Percentiles rank a stretch among this genome's conserved stretches.
phyloP scores from a whole-genome alignment of 257 asterid genomes.

The Plantago major region DNA sequence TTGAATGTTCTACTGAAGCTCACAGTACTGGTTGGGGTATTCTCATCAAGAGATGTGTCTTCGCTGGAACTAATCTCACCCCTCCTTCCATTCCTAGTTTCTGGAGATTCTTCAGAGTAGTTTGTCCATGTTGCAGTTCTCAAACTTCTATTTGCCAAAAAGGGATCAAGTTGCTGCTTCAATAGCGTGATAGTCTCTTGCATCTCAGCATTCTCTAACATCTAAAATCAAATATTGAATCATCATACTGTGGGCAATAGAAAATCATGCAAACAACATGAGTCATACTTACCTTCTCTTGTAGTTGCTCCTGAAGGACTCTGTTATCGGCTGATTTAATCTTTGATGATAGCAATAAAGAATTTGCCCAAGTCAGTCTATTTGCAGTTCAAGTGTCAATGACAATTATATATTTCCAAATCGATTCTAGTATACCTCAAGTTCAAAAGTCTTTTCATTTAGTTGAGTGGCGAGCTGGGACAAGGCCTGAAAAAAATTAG shows the following conservation, averaged over 20 bases:
- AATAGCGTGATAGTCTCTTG: constrained; percentile 52
- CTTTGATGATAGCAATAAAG: constrained; percentile 28
- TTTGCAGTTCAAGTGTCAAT: constrained; percentile 11
- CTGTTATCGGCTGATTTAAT: constrained; percentile 86
- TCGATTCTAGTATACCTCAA: constrained; percentile 51
- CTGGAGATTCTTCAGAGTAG: constrained; percentile 33
- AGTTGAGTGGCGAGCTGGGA: constrained; percentile 71
- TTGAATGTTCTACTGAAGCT: constrained; percentile 39
- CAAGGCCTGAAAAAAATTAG: constrained; percentile 40
- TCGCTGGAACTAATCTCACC: constrained; percentile 30
- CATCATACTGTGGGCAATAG: constrained; percentile 15
- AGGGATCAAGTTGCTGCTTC: constrained; percentile 52
- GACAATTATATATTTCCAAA: constrained; percentile 7
- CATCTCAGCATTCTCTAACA: constrained; percentile 54
- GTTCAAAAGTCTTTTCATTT: constrained; percentile 72
- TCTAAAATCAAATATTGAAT: constrained; percentile 28
- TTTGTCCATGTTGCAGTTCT: constrained; percentile 27
- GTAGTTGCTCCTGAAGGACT: constrained; percentile 82
- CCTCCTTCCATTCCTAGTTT: constrained; percentile 25
- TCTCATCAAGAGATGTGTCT: constrained; percentile 40
- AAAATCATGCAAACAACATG: constrained; percentile 8
- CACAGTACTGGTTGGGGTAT: constrained; percentile 49
- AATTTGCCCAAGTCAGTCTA: constrained; percentile 28
- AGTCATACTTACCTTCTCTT: constrained; percentile 46
- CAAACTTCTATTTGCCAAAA: constrained; percentile 34